These are phyloP conservation scores for Cytospora schulzeri DNA, from an alignment of 2,329 filamentous ascomycete species.

Conservation along the genomic window DNA sequence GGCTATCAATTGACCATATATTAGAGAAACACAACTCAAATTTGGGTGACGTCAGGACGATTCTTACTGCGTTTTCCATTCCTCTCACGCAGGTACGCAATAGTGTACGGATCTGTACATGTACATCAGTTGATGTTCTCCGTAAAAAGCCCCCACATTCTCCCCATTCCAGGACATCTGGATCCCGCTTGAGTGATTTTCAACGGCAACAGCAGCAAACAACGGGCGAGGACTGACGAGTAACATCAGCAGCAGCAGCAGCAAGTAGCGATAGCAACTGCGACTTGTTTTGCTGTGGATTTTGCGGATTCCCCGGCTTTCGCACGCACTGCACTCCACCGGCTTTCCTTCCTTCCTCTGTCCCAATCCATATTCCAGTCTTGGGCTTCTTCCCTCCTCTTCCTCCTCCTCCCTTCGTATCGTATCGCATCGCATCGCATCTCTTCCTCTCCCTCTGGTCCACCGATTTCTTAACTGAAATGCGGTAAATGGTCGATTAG, in stretches of 20 bases:
- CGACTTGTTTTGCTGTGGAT: not conserved
- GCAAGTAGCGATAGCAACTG: not conserved
- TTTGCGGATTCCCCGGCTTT: slow-evolving; percentile 11
- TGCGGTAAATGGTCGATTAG: slow-evolving; percentile 14
- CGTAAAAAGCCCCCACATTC: not conserved
- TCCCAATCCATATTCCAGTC: not conserved
- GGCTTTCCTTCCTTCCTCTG: not conserved
- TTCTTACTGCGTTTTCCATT: not conserved
- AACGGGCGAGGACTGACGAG: not conserved
- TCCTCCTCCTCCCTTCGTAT: slow-evolving; percentile 2
- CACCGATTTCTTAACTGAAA: slow-evolving; percentile 29
- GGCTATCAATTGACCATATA: too few relatives aligned
- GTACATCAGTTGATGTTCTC: not conserved
- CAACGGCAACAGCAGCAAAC: not conserved
- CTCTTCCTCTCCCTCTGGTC: not conserved
- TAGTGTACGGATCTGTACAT: too few relatives aligned
- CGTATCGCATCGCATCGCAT: slow-evolving; percentile 1
- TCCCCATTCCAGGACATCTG: not conserved
- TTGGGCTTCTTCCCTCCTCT: not conserved
- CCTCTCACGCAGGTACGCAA: not conserved
- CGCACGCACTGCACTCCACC: not conserved
- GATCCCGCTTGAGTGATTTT: slow-evolving; percentile 19
- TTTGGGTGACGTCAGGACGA: too few relatives aligned
- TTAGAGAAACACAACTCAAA: too few relatives aligned
- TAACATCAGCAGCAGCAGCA: not conserved